Evolutionary conservation across 192 early-diverging fungal genomes (phyloP).

Genomic region (Piromyces finnis): DNA sequence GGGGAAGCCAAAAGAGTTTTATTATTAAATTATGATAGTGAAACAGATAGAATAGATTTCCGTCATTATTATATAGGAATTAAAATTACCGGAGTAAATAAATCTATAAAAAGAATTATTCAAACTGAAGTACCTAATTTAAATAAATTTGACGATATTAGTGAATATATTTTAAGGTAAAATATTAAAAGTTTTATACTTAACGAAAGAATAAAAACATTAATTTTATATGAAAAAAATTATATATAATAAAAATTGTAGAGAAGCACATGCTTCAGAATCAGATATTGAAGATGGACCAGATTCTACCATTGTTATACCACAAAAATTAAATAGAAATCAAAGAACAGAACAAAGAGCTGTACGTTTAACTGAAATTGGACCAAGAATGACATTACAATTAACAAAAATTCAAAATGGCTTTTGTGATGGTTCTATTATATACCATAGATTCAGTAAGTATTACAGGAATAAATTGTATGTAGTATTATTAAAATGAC

Average conservation of each 20-base stretch:
- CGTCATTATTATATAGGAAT: conserved; percentile 85
- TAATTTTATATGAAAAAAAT: not conserved
- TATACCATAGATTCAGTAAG: conserved; percentile 69
- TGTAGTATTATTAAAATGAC: too few relatives aligned
- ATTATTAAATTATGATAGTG: conserved; percentile 74
- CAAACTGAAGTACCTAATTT: conserved; percentile 59
- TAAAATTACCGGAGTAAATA: conserved; percentile 72
- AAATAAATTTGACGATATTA: conserved; percentile 66
- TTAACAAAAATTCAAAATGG: conserved; percentile 81
- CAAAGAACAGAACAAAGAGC: conserved; percentile 61
- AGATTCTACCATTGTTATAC: conserved; percentile 64
- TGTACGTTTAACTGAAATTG: conserved; percentile 70
- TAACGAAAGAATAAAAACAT: conserved; percentile 3
- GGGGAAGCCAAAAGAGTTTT: conserved; percentile 77
- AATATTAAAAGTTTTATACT: not conserved
- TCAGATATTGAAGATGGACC: conserved; percentile 84
- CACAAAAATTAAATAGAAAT: conserved; percentile 60
- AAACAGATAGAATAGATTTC: conserved; percentile 69
- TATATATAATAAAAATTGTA: not conserved
- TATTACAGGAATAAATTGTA: too few relatives aligned
- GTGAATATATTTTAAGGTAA: conserved; percentile 71
- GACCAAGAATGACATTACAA: conserved; percentile 71
- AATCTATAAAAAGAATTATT: conserved; percentile 75
- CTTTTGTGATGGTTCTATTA: conserved; percentile 78
- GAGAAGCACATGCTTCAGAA: conserved; percentile 67